These are phyloP conservation scores for Neurospora sp. DNA, from an alignment of 495 filamentous ascomycete genomes.

Conservation along the genomic window DNA sequence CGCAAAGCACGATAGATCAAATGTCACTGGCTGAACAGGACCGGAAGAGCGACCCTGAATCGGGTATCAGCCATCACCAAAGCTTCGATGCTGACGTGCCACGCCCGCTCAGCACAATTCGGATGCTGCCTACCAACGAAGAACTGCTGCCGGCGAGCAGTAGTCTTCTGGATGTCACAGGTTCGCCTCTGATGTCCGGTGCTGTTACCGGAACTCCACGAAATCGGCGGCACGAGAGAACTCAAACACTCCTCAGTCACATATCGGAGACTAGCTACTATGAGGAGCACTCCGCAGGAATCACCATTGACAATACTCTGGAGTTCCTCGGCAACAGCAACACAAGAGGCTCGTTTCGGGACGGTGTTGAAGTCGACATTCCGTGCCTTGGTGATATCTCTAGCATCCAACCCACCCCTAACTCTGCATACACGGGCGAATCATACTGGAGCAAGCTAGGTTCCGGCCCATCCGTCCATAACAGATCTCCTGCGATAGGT, in stretches of 20 bases:
- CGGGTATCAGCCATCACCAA: background rate
- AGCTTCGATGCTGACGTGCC: background rate
- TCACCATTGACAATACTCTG: slow-evolving; percentile 3
- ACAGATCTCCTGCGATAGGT: background rate
- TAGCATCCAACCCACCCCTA: slow-evolving; percentile 25
- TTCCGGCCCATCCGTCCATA: background rate
- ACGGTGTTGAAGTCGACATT: slow-evolving; percentile 22
- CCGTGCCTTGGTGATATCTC: slow-evolving; percentile 13
- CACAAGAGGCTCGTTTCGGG: slow-evolving; percentile 12
- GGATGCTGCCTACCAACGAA: background rate
- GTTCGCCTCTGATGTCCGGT: background rate
- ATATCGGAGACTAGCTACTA: slow-evolving; percentile 16
- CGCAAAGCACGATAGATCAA: background rate
- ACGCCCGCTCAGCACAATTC: background rate
- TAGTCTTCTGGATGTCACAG: background rate
- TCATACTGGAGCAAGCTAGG: background rate
- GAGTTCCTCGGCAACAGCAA: slow-evolving; percentile 6
- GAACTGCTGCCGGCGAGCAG: background rate
- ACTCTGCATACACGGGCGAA: slow-evolving; percentile 16
- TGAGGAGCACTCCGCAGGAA: slow-evolving; percentile 3
- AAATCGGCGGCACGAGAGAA: background rate
- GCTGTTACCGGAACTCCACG: background rate
- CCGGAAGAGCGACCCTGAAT: background rate
- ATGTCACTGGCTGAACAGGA: background rate
- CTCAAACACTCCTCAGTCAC: slow-evolving; percentile 5